These are phyloP conservation scores for Coniferiporia weirii DNA, from an alignment of 1,284 basidiomycete species.

Conservation along the genomic window DNA sequence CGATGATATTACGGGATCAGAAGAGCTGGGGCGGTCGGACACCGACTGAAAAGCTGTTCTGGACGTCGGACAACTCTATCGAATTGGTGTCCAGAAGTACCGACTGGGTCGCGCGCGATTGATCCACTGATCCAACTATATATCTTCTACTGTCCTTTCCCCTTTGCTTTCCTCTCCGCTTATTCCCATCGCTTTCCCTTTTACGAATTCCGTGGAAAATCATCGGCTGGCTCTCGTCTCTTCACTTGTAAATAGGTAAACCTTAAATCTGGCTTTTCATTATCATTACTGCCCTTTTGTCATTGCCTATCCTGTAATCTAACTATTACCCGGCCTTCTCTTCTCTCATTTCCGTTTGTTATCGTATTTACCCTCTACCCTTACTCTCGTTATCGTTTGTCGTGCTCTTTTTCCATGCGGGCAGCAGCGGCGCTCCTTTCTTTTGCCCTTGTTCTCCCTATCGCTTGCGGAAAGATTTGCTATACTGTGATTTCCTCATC, in stretches of 20 bases:
- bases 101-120: slow-evolving; percentile 79
- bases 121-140: slow-evolving; percentile 20
- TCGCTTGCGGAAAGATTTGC: background rate
- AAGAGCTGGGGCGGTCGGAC: slow-evolving; percentile 88
- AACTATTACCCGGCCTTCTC: background rate
- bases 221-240: background rate
- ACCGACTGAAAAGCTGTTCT: slow-evolving; percentile 83
- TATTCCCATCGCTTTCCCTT: background rate
- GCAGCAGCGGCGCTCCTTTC: slow-evolving; percentile 2
- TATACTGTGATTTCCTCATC: background rate
- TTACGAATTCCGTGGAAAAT: background rate
- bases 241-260: background rate
- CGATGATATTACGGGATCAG: slow-evolving; percentile 89
- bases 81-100: slow-evolving; percentile 76
- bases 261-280: background rate
- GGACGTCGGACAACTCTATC: slow-evolving; percentile 81
- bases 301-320: background rate
- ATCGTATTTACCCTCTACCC: background rate
- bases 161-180: background rate
- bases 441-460: slow-evolving; percentile 12
- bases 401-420: background rate
- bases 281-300: slow-evolving; percentile 1
- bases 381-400: slow-evolving; percentile 6
- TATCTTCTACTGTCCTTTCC: background rate
- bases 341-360: slow-evolving; percentile 10